Base-by-base conservation (phyloP, 1,139 yeast species). In the Suhomyces taliae region DNA sequence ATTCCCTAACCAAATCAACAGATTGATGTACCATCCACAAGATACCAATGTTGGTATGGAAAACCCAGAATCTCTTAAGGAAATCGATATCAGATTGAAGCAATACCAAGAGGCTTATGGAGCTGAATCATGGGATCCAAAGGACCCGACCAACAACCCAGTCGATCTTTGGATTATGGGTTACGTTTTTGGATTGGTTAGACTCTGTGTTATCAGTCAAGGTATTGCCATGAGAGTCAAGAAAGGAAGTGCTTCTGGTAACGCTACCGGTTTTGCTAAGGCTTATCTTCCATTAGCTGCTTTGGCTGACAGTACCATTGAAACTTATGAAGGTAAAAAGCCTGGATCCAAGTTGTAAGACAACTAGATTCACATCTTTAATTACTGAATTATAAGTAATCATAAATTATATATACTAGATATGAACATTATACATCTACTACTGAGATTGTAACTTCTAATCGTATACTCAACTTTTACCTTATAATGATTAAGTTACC, bases 141-240 rank as follows among this genome's bases (percentile, higher is more conserved):
- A 54, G 14, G 75, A 73, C 43, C 58, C 62, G 1, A 54, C 60
- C 14, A 73, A 74, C 48, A 74, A 76, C 51, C 76, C 82, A 2
- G 44, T 63, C 6, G 70, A 68, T 34, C 61, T 69, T 43, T 83
- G 87, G 86, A 61, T 64, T 8, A 77, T 79, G 47, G 89, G 87
- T 1, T 73, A 70, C 27, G 85, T 81, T 1, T 83, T 82, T 61
- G 87, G 87, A 0, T 70, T 83, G 46, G 70, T 80, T 43, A 65
- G 89, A 39, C 70, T 83, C 34, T 72, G 81, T 52, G 87, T 84
- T 19, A 84, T 84, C 50, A 70, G 79, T 33, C 90, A 84, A 54
- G 90, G 90, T 4, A 82, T 84, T 50, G 85, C 84, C 9, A 84
- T 85, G 67, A 70, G 90, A 48, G 70, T 75, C 2, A 72, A 76